Evolutionary conservation across 164 flowering plant species (phyloP).

Genomic region (Akebia trifoliata): DNA sequence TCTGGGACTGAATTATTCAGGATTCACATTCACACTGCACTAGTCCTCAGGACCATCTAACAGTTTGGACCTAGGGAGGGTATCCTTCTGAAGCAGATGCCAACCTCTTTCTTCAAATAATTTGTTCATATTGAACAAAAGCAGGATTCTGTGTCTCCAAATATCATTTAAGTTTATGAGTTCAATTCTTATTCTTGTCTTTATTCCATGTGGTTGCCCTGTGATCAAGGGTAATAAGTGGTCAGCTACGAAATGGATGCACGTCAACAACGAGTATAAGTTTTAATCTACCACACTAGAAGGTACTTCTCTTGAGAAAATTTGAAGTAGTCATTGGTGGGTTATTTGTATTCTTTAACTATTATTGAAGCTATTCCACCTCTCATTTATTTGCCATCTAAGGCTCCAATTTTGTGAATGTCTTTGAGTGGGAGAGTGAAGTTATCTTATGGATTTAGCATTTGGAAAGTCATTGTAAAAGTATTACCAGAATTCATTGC

Average conservation of each 20-base stretch:
- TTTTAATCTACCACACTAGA: slow-evolving; percentile 18
- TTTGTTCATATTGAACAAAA: background rate
- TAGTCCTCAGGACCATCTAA: too few relatives aligned
- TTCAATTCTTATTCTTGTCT: slow-evolving; percentile 6
- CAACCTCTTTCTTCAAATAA: background rate
- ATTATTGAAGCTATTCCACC: background rate
- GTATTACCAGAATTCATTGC: too few relatives aligned
- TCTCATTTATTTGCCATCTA: too few relatives aligned
- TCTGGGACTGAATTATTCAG: too few relatives aligned
- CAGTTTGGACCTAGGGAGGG: too few relatives aligned
- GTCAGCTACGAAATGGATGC: slow-evolving; percentile 95
- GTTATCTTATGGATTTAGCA: too few relatives aligned
- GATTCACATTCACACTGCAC: too few relatives aligned
- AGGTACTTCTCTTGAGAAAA: slow-evolving; percentile 6
- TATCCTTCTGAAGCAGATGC: too few relatives aligned
- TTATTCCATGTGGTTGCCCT: slow-evolving; percentile 78
- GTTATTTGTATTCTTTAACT: background rate
- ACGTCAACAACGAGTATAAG: slow-evolving; percentile 65
- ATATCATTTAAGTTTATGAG: background rate
- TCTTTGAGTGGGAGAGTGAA: too few relatives aligned
- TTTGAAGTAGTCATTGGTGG: background rate
- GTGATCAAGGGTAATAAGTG: slow-evolving; percentile 91
- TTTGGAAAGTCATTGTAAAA: too few relatives aligned
- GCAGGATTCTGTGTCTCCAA: background rate
- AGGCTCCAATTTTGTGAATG: background rate